Evolutionary conservation across 2,329 filamentous ascomycete genomes (phyloP).

Genomic region (Cordyceps cateniannulata): DNA sequence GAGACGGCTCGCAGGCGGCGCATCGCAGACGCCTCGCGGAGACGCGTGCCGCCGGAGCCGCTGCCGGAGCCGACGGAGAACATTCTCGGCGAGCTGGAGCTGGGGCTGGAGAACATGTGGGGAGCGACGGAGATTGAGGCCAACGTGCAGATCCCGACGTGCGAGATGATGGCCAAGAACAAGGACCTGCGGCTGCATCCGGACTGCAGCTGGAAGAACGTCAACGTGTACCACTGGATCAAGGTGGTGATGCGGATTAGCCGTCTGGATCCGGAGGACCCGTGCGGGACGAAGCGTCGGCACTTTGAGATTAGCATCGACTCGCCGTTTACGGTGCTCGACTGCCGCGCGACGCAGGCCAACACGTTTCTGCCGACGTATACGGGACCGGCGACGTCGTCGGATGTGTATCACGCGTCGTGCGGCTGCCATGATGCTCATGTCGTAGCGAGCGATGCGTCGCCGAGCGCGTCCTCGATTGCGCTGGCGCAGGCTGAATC

Average conservation of each 20-base stretch:
- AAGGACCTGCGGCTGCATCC: conserved; percentile 64
- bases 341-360: conserved; percentile 85
- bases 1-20: conserved; percentile 42
- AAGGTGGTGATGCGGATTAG: conserved; percentile 95
- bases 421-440: conserved; percentile 51
- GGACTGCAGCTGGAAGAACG: conserved; percentile 89
- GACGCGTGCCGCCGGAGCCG: conserved; percentile 30
- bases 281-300: conserved; percentile 63
- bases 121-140: conserved; percentile 92
- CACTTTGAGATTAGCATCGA: conserved; percentile 97
- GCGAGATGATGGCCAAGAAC: conserved; percentile 75
- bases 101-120: conserved; percentile 64
- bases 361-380: conserved; percentile 85
- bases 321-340: conserved; percentile 87
- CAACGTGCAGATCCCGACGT: conserved; percentile 85
- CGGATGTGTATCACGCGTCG: conserved; percentile 37
- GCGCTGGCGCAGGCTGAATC: conserved; percentile 36
- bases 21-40: conserved; percentile 45
- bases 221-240: conserved; percentile 94
- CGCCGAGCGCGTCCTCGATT: conserved; percentile 57
- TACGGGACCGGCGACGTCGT: conserved; percentile 43
- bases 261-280: conserved; percentile 71
- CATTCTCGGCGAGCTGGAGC: conserved; percentile 71
- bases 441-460: conserved; percentile 51
- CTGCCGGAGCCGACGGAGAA: conserved; percentile 57